Conservation (phyloP, 78 protist species). For the Speleostelium caveatum region DNA sequence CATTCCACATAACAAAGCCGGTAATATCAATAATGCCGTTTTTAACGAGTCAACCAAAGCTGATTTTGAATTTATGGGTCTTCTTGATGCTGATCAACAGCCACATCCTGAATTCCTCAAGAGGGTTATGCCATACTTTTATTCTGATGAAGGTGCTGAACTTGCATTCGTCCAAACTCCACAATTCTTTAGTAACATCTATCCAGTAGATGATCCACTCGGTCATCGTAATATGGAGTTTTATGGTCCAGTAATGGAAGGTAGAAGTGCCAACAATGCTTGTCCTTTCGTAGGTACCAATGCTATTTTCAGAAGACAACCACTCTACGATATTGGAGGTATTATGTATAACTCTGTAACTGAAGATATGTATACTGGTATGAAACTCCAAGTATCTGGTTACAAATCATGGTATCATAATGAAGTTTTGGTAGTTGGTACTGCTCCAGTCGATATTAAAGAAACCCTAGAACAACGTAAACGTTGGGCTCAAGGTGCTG, state of each 20-base stretch:
- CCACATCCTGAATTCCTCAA: constrained; percentile 79
- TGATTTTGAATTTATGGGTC: constrained; percentile 64
- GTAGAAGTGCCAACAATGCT: constrained; percentile 68
- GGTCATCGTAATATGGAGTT: constrained; percentile 82
- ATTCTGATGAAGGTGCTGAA: constrained; percentile 48
- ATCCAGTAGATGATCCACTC: constrained; percentile 80
- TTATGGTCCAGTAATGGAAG: constrained; percentile 81
- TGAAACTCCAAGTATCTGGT: constrained; percentile 73
- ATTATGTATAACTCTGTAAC: constrained; percentile 82
- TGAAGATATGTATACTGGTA: constrained; percentile 82
- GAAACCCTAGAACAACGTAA: constrained; percentile 77
- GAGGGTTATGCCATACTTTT: constrained; percentile 67
- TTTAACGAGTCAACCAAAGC: constrained; percentile 67
- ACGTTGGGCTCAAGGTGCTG: constrained; percentile 85
- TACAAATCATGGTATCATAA: constrained; percentile 79
- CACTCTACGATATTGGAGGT: constrained; percentile 77
- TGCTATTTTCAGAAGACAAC: constrained; percentile 74
- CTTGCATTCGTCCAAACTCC: constrained; percentile 77
- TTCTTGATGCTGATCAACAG: constrained; percentile 76
- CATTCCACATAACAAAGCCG: constrained; percentile 82
- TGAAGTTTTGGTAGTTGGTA: constrained; percentile 73
- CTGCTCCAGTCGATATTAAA: constrained; percentile 79
- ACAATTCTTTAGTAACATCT: constrained; percentile 74
- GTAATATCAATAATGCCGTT: constrained; percentile 72
- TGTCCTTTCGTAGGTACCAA: constrained; percentile 83